These are phyloP conservation scores for Panaeolus cyanescens DNA, from an alignment of 768 basidiomycete genomes.

Conservation along the genomic window DNA sequence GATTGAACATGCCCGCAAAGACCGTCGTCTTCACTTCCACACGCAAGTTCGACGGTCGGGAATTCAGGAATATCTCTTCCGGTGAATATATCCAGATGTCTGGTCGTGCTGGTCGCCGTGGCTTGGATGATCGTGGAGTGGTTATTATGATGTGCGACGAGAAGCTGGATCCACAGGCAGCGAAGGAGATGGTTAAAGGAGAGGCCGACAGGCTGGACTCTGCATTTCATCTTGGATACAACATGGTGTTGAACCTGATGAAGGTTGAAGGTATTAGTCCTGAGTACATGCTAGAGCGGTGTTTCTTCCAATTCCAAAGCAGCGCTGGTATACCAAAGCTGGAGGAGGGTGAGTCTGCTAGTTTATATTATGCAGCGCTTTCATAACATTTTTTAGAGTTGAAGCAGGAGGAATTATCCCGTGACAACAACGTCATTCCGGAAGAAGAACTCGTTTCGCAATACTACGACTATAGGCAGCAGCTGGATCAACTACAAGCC, in stretches of 20 bases:
- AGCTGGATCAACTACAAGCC: slow-evolving; percentile 83
- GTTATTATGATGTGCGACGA: slow-evolving; percentile 99
- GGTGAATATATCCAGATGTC: slow-evolving; percentile 99
- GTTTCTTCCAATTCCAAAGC: slow-evolving; percentile 99
- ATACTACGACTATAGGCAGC: slow-evolving; percentile 92
- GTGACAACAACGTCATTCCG: slow-evolving; percentile 68
- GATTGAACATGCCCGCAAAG: slow-evolving; percentile 99
- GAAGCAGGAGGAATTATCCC: slow-evolving; percentile 66
- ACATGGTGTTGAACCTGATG: slow-evolving; percentile 98
- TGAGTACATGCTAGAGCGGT: slow-evolving; percentile 96
- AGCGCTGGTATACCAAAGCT: slow-evolving; percentile 85
- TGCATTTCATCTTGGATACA: slow-evolving; percentile 98
- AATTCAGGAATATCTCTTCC: slow-evolving; percentile 90
- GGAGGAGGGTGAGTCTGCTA: slow-evolving; percentile 66
- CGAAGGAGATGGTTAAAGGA: slow-evolving; percentile 97
- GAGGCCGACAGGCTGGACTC: slow-evolving; percentile 96
- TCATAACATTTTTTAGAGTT: slow-evolving; percentile 56
- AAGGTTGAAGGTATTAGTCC: slow-evolving; percentile 98
- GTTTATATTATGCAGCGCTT: not conserved
- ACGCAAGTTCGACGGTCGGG: slow-evolving; percentile 94
- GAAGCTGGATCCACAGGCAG: slow-evolving; percentile 89
- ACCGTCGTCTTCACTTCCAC: slow-evolving; percentile 97
- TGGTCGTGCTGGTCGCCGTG: slow-evolving; percentile 95
- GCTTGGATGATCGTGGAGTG: slow-evolving; percentile 96
- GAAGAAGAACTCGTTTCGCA: slow-evolving; percentile 84